These are phyloP conservation scores for Baorangia bicolor DNA, from an alignment of 768 basidiomycete species.

Conservation along the genomic window DNA sequence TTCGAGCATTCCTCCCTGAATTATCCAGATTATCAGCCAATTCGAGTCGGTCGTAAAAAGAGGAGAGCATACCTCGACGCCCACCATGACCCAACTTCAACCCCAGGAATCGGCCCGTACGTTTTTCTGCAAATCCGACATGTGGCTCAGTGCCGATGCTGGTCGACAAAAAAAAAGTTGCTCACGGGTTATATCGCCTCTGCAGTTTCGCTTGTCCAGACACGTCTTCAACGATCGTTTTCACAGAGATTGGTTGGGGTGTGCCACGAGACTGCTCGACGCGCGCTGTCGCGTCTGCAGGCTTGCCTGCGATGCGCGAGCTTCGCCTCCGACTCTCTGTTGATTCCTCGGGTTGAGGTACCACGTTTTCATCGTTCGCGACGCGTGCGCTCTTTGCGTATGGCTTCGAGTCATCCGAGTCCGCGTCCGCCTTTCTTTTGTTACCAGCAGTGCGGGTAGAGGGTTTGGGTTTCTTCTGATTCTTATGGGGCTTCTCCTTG, in stretches of 20 bases:
- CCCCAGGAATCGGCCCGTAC: constrained; percentile 77
- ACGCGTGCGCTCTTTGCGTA: constrained; percentile 19
- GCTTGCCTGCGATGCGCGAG: constrained; percentile 59
- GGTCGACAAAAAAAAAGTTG: not conserved
- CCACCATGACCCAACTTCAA: constrained; percentile 86
- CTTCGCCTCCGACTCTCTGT: constrained; percentile 55
- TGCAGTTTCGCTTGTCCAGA: constrained; percentile 35
- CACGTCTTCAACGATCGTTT: constrained; percentile 33
- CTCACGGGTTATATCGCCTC: constrained; percentile 37
- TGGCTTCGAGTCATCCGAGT: constrained; percentile 31
- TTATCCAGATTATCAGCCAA: not conserved
- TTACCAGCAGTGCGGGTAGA: constrained; percentile 13
- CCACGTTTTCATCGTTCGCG: constrained; percentile 20
- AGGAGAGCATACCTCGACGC: constrained; percentile 48
- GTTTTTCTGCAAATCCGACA: constrained; percentile 51
- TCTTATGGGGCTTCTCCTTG: constrained; percentile 36
- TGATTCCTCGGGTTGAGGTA: not conserved
- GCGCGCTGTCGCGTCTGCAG: constrained; percentile 44
- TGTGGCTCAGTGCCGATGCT: constrained; percentile 21
- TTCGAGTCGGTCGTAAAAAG: not conserved
- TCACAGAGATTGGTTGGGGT: constrained; percentile 40
- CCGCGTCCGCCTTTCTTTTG: constrained; percentile 42
- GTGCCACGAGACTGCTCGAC: constrained; percentile 37
- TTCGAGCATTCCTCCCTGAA: constrained; percentile 60
- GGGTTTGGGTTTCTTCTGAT: not conserved